Percentiles rank a stretch among this genome's conserved stretches.
These are phyloP conservation scores for Sugiyamaella smithiae DNA, from an alignment of 805 yeast genomes.

Conservation along the genomic window DNA sequence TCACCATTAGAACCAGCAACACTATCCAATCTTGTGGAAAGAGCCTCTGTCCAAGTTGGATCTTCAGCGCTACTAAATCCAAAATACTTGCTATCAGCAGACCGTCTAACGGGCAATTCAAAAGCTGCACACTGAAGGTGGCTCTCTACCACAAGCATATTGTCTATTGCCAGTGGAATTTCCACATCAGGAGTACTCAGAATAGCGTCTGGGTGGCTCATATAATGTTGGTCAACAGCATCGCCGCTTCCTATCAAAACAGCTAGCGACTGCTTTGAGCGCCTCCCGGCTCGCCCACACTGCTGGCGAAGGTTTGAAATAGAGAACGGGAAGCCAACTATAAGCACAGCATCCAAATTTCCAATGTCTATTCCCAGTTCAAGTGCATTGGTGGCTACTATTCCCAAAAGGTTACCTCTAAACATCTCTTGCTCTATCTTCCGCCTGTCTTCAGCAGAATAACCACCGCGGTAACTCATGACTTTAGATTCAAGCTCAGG, in stretches of 20 bases:
- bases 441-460: slow-evolving; percentile 80
- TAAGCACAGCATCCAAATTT: slow-evolving; percentile 82
- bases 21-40: slow-evolving; percentile 38
- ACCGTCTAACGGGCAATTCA: slow-evolving; percentile 64
- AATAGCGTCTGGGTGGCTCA: slow-evolving; percentile 62
- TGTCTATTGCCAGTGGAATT: slow-evolving; percentile 57
- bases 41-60: slow-evolving; percentile 25
- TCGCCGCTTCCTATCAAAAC: slow-evolving; percentile 73
- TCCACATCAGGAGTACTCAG: slow-evolving; percentile 52
- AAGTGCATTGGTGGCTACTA: slow-evolving; percentile 91
- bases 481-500: slow-evolving; percentile 40
- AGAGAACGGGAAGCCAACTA: slow-evolving; percentile 91
- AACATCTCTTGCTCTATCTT: slow-evolving; percentile 89
- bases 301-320: slow-evolving; percentile 90
- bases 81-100: slow-evolving; percentile 58
- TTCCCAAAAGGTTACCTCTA: slow-evolving; percentile 76
- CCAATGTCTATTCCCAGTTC: slow-evolving; percentile 97
- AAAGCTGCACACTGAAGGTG: slow-evolving; percentile 95
- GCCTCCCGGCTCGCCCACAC: slow-evolving; percentile 95
- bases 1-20: slow-evolving; percentile 44
- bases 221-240: slow-evolving; percentile 84
- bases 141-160: slow-evolving; percentile 62
- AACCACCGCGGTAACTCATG: slow-evolving; percentile 95
- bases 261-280: slow-evolving; percentile 76
- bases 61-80: slow-evolving; percentile 18